A percentile compares a stretch with the other conserved stretches of the same genome.
phyloP scores from a whole-genome alignment of 1,284 basidiomycete genomes.

The Puccinia triticina region DNA sequence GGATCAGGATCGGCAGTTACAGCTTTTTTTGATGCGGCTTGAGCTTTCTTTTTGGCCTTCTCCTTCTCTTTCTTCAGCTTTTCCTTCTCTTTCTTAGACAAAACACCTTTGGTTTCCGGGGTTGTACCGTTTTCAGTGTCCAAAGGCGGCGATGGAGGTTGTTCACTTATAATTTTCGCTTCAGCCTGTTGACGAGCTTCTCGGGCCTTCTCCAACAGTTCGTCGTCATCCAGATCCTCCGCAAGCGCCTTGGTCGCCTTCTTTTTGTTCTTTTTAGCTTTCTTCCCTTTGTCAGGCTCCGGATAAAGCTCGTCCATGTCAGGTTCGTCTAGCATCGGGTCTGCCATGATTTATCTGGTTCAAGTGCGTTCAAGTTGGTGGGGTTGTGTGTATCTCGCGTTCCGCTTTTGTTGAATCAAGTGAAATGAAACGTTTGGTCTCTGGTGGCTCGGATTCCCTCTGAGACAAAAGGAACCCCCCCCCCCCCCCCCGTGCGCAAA shows the following conservation, averaged over 20 bases:
- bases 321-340: conserved; percentile 8
- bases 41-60: conserved; percentile 95
- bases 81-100: conserved; percentile 91
- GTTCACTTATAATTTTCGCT: conserved; percentile 26
- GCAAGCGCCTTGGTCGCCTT: conserved; percentile 11
- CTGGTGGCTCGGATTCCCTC: too few species aligned
- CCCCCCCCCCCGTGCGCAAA: too few species aligned
- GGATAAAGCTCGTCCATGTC: conserved; percentile 48
- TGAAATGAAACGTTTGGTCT: too few species aligned
- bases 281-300: conserved; percentile 28
- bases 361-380: too few species aligned
- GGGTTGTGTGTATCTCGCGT: too few species aligned
- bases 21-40: conserved; percentile 79
- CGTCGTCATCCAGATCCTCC: conserved; percentile 50
- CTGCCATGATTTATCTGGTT: conserved; percentile 26
- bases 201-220: conserved; percentile 36
- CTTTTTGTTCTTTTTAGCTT: conserved; percentile 41
- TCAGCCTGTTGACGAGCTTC: conserved; percentile 49
- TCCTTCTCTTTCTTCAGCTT: conserved; percentile 90
- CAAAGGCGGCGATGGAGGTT: conserved; percentile 13
- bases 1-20: conserved; percentile 53
- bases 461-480: too few species aligned
- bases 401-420: too few species aligned
- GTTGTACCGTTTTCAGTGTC: conserved; percentile 61
- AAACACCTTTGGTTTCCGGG: conserved; percentile 64